Base-by-base conservation (phyloP, 2,329 filamentous ascomycete species). In the Apiospora arundinis region DNA sequence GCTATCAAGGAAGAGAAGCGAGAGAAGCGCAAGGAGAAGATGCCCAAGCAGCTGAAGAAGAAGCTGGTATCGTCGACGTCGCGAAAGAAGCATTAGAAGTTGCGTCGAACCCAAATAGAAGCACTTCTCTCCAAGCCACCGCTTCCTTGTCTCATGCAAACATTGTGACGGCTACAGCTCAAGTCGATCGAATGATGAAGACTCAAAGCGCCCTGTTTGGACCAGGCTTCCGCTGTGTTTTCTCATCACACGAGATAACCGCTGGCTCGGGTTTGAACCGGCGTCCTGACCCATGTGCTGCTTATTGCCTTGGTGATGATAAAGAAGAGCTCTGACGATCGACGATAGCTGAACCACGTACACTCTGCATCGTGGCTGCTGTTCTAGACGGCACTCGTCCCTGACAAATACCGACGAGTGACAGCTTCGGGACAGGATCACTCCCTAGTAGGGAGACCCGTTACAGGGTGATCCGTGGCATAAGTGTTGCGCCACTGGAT, bases 11-110 rank as follows among this genome's bases (percentile, higher is more conserved):
- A 98, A 78, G 95, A 95, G 78, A 98, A 97, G 85, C 91, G 94
- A 46, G 95, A 98, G 82, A 95, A 97, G 85, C 87, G 96, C 72
- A 94, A 95, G 82, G 93, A 93, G 4, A 99, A 99, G 86, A 97
- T 99, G 83, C 95, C 96, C 0, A 99, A 99, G 84, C 91, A 97
- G 80, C 75, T 97, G 45, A 99, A 99, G 88, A 98, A 98, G 86
- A 93, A 92, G 80, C 83, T 97, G 71, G 89, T 97, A 37, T 88
- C 87, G 70, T 85, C 85, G 74, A 86, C 87, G 21, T 86, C 89
- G 70, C 85, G 90, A 75, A 90, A 88, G 78, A 92, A 93, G 84
- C 92, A 89, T 80, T 88, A 85, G 78, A 80, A 23, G 60, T 70
- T 37, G 42, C 49, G 37, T 70, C 23, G 60, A 18, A 37, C 23